These are phyloP conservation scores for Paramecium primaurelia DNA, from an alignment of 73 alveolate species.

Conservation along the genomic window DNA sequence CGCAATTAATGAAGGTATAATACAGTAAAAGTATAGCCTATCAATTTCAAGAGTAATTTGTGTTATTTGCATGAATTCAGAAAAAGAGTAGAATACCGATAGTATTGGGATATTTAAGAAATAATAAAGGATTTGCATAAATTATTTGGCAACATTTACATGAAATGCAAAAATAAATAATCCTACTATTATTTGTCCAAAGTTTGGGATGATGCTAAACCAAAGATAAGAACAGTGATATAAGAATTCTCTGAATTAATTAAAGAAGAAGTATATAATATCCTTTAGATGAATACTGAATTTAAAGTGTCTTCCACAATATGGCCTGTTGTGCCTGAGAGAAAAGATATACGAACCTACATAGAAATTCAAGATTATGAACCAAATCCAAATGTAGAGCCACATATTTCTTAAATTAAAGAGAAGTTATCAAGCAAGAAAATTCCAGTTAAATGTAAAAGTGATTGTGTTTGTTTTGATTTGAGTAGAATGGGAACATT, in stretches of 20 bases:
- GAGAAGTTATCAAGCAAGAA: slow-evolving; percentile 48
- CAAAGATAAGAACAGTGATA: neutral
- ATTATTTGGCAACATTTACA: neutral
- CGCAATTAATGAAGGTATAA: neutral
- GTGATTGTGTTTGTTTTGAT: slow-evolving; percentile 50
- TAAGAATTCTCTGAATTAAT: neutral
- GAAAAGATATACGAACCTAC: neutral
- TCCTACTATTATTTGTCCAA: neutral
- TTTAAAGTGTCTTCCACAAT: neutral
- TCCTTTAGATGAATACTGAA: neutral
- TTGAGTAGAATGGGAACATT: slow-evolving; percentile 48
- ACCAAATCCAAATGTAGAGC: slow-evolving; percentile 39
- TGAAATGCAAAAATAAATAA: neutral
- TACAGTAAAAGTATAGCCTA: neutral
- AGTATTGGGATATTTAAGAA: neutral
- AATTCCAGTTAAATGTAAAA: slow-evolving; percentile 23
- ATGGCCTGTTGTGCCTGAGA: slow-evolving; percentile 53
- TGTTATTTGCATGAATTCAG: neutral
- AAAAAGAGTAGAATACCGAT: neutral
- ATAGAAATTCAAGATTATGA: slow-evolving; percentile 37
- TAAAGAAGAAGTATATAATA: slow-evolving; percentile 17
- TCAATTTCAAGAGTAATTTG: neutral
- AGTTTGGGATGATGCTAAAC: neutral
- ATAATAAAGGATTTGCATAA: neutral
- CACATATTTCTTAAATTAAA: slow-evolving; percentile 12